Conservation (phyloP, 257 asterid species). For the Henckelia pumila region DNA sequence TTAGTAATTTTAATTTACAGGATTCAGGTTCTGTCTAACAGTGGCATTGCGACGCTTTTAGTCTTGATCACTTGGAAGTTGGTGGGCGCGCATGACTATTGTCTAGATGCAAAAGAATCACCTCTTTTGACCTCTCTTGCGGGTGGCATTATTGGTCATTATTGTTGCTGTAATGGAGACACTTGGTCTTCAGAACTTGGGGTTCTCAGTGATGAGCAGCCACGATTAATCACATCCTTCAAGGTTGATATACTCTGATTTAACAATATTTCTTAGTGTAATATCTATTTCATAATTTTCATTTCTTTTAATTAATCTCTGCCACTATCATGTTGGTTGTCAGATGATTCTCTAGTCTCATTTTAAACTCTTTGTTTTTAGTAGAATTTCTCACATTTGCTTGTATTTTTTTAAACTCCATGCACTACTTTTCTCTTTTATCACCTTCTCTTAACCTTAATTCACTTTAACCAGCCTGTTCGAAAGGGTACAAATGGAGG, state of each 20-base stretch:
- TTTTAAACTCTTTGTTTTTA: too few relatives aligned
- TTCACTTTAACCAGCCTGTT: slow-evolving; percentile 57
- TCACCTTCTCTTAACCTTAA: neutral
- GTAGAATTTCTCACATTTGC: neutral
- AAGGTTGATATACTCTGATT: slow-evolving; percentile 47
- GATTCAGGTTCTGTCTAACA: slow-evolving; percentile 80
- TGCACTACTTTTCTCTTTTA: neutral
- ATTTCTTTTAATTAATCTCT: neutral
- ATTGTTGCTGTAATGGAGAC: slow-evolving; percentile 93
- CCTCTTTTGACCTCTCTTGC: slow-evolving; percentile 47
- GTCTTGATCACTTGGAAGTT: slow-evolving; percentile 60
- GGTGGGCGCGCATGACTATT: slow-evolving; percentile 61
- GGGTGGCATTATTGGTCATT: slow-evolving; percentile 89
- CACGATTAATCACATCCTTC: slow-evolving; percentile 75
- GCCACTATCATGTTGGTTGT: neutral
- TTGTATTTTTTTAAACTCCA: neutral
- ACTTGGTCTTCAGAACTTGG: slow-evolving; percentile 99
- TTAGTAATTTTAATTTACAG: slow-evolving; percentile 38
- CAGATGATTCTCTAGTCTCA: neutral
- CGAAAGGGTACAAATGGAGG: slow-evolving; percentile 96
- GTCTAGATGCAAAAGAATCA: slow-evolving; percentile 82
- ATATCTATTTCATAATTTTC: neutral
- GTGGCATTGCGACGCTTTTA: slow-evolving; percentile 72
- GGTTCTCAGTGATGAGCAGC: slow-evolving; percentile 85
- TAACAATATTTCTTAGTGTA: neutral